phyloP scores from a whole-genome alignment of 2,329 filamentous ascomycete species.

The Pseudocercospora fuligena region DNA sequence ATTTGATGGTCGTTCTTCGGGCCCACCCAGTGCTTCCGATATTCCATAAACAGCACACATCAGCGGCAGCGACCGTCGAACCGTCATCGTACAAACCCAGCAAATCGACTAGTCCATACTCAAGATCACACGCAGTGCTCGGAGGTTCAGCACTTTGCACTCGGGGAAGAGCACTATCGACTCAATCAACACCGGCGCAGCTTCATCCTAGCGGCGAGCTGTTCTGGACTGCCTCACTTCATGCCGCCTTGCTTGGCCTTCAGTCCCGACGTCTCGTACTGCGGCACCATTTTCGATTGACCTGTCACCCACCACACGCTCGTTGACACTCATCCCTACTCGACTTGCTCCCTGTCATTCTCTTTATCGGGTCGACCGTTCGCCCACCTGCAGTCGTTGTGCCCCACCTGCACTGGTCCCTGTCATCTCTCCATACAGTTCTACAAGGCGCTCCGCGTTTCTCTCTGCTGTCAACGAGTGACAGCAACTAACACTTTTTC shows the following conservation, averaged over 20 bases:
- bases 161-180: constrained; percentile 21
- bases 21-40: constrained; percentile 3
- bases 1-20: constrained; percentile 12
- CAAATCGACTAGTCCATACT: not conserved
- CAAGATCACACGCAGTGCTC: constrained; percentile 4
- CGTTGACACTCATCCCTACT: constrained; percentile 21
- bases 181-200: constrained; percentile 27
- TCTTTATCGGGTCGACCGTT: constrained; percentile 19
- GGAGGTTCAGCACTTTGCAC: not conserved
- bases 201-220: constrained; percentile 21
- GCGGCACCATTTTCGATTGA: constrained; percentile 1
- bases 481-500: not conserved
- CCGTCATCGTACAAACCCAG: constrained; percentile 16
- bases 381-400: constrained; percentile 28
- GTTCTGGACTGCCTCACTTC: constrained; percentile 12
- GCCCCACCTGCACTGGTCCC: constrained; percentile 22
- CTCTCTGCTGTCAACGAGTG: not conserved
- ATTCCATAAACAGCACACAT: constrained; percentile 3
- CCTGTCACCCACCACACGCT: constrained; percentile 16
- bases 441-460: not conserved
- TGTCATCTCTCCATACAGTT: constrained; percentile 18
- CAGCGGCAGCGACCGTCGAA: constrained; percentile 9
- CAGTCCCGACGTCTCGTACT: not conserved
- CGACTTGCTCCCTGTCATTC: constrained; percentile 16
- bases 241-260: constrained; percentile 22